Evolutionary conservation across 495 filamentous ascomycete species (phyloP), one percentile per base, ranked within the genome.

Genomic region (Xylaria sp.): DNA sequence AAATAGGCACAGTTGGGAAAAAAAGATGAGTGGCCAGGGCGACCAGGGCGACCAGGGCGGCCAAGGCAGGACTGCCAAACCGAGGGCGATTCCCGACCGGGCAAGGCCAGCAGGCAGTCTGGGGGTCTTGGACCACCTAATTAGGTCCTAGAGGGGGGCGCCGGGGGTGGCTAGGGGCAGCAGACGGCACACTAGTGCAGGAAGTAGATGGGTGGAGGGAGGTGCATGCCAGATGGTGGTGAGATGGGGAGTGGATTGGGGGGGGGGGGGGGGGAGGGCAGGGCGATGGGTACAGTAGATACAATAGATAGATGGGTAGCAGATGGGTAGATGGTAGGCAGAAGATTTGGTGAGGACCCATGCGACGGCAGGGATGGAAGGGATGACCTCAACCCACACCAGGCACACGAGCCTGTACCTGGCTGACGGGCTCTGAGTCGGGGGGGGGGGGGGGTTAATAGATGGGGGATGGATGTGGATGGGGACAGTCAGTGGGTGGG

Each of bases 61-160:
- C 46, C 41, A 52, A 55, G 61, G 58, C 52, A 66, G 61, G 48
- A 50, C 59, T 64, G 40, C 40, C 57, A 59, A 41, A n/a, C 52
- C 24, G 31, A 71, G 69, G 66, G 53, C 37, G 41, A 66, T 58
- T 65, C 61, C 48, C 69, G 55, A 65, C 69, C 61, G 43, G 48
- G 69, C 69, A 71, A 64, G 68, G 59, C 52, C 29, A 31, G 57
- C 33, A 63, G 3, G 61, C 19, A 65, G 62, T 48, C 50, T 59
- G 66, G 66, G 69, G 61, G 69, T 21, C 61, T 59, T 35, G 61
- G 61, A 21, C 50, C 69, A 71, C 69, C 61, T 50, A 70, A 65
- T 65, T 59, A 66, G 61, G 69, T 40, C 35, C 48, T 59, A 26
- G 69, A 55, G 2, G 59, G 59, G 59, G 59, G n/a, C 12, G 37